Evolutionary conservation across 2,329 filamentous ascomycete species (phyloP).

Genomic region (Stylonectria norvegica): DNA sequence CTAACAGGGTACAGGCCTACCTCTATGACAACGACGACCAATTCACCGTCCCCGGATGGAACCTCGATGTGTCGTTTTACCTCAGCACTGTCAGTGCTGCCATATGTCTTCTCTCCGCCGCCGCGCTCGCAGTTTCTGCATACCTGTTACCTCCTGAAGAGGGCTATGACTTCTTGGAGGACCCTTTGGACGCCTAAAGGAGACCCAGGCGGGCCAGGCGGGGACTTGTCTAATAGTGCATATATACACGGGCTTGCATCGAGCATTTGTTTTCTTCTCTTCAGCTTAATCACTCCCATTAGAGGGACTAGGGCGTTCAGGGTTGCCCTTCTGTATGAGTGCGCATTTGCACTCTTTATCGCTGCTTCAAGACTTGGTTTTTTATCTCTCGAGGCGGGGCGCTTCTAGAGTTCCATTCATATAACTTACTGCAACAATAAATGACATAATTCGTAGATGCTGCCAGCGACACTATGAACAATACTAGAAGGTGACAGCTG

Average conservation of each 20-base stretch:
- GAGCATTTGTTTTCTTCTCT: neutral
- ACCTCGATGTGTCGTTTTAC: constrained; percentile 74
- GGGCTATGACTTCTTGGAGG: constrained; percentile 71
- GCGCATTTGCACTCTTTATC: too few relatives aligned
- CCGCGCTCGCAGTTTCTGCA: constrained; percentile 63
- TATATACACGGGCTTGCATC: neutral
- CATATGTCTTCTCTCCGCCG: constrained; percentile 50
- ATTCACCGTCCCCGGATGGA: constrained; percentile 78
- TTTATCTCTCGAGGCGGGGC: too few relatives aligned
- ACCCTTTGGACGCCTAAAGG: constrained; percentile 49
- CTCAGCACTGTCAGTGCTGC: constrained; percentile 59
- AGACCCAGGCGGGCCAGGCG: neutral
- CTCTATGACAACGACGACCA: constrained; percentile 79
- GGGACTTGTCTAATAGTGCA: neutral
- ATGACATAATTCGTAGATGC: neutral
- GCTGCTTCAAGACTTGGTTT: too few relatives aligned
- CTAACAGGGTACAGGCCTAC: constrained; percentile 58
- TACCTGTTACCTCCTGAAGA: constrained; percentile 73
- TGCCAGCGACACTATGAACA: too few relatives aligned
- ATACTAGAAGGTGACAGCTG: too few relatives aligned
- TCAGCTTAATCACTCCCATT: neutral
- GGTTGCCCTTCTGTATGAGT: too few relatives aligned
- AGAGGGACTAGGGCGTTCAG: too few relatives aligned
- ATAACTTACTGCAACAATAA: neutral
- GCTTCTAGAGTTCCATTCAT: neutral